Conservation (phyloP, 371 early-diverging fungal species). For the Mucor saturninus region DNA sequence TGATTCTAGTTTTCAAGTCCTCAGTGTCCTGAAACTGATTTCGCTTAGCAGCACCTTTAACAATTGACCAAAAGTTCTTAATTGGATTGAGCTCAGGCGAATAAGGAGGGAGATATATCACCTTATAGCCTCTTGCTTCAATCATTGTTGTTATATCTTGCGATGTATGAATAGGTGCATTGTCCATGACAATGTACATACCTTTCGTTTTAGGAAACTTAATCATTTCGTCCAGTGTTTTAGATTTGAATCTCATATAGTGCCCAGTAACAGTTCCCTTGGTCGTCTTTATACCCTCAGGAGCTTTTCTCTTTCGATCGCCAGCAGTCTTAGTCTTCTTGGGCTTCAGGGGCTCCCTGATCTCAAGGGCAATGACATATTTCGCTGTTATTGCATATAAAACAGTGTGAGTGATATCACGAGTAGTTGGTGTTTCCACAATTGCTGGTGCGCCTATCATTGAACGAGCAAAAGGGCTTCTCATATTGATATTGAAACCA, state of each 20-base stretch:
- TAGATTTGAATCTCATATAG: slow-evolving; percentile 10
- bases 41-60: slow-evolving; percentile 32
- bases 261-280: slow-evolving; percentile 18
- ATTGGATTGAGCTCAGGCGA: slow-evolving; percentile 25
- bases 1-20: slow-evolving; percentile 19
- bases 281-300: background rate
- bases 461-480: slow-evolving; percentile 15
- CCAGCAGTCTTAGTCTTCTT: slow-evolving; percentile 15
- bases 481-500: slow-evolving; percentile 25
- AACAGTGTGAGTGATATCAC: slow-evolving; percentile 18
- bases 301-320: slow-evolving; percentile 7
- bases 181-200: slow-evolving; percentile 25
- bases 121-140: slow-evolving; percentile 24
- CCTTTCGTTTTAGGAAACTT: slow-evolving; percentile 10
- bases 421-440: slow-evolving; percentile 15
- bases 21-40: slow-evolving; percentile 13
- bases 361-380: slow-evolving; percentile 14
- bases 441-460: slow-evolving; percentile 21
- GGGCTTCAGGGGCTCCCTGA: slow-evolving; percentile 3
- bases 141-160: slow-evolving; percentile 16
- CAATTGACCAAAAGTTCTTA: slow-evolving; percentile 27
- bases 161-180: slow-evolving; percentile 27
- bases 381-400: slow-evolving; percentile 15
- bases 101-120: slow-evolving; percentile 21
- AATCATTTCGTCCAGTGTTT: slow-evolving; percentile 15